Evolutionary conservation across 805 yeast genomes (phyloP), one percentile per base, ranked within the genome.

Genomic region (Clavispora phyllophila): DNA sequence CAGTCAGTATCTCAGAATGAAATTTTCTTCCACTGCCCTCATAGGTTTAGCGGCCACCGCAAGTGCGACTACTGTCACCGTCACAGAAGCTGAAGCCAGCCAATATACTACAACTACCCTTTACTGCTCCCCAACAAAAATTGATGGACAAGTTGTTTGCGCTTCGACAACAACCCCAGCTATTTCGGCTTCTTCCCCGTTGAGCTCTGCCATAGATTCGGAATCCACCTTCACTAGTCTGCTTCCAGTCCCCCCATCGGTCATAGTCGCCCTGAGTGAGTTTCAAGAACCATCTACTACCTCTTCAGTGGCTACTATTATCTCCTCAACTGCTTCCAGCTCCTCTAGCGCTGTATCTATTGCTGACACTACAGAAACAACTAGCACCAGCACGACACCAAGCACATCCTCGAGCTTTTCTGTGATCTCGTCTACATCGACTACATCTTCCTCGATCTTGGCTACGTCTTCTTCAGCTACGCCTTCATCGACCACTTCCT

Each of bases 141-240:
- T 56, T 9, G 54, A 39, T 23, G 53, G 42, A 9, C 29, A 15
- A 3, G 12, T 54, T 20, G 22, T 55, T 15, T 36, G 58, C 9
- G 29, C 55, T 10, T 33, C 53, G 6, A 58, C 60, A 26, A 39
- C 60, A 15, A 17, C 60, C 15, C 44, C 61, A 0, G 25, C 53
- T 19, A 5, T 27, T 6, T 34, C 13, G 3, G 17, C 41, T 10
- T 17, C 42, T 3, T 5, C 48, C 13, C 3, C 49, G 23, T 27
- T 56, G 6, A n/a, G 12, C 13, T 54, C 40, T 23, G 53, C 40
- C 9, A 36, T 53, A 18, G 23, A 29, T 23, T 9, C 25, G 9
- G 4, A 9, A 13, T 25, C 28, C 5, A 13, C 14, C 14, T 13
- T 12, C 14, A 12, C 13, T 12, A 25, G 28, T 12, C 56, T 22